Base-by-base conservation (phyloP, 306 rosid species). In the Biancaea sappan region DNA sequence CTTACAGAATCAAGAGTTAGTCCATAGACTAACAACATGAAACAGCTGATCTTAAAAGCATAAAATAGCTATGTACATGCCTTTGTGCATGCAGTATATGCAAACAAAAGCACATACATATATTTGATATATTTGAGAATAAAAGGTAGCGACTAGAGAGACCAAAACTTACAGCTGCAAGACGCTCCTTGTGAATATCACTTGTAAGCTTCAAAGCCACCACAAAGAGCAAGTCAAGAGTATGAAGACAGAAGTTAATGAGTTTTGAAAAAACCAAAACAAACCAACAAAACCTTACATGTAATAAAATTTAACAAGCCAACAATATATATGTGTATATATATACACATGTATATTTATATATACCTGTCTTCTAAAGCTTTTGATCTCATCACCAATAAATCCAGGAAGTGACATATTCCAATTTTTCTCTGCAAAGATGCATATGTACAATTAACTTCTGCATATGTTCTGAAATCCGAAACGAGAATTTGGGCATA, bases 141-240 rank as follows among this genome's bases (percentile, higher is more conserved):
- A 75, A 62, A 18, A 65, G 10, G 53, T 19, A 61, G n/a, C n/a
- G n/a, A n/a, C n/a, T n/a, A 66, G 67, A 53, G 62, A 77, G 37
- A 43, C 57, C 9, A 81, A 71, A 77, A 80, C 97, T 84, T 89
- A 94, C 99, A 64, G 86, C 96, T 34, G 86, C 86, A 59, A 92
- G 83, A 71, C 99, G 93, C 68, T 90, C 99, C 88, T 85, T 94
- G 90, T 94, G 97, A 81, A 88, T 84, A 76, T 92, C 97, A 81
- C 84, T 87, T 31, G 82, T 44, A 72, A 52, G 40, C 97, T 94
- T 85, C 84, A 84, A 83, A 75, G 73, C 34, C 84, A 79, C 74
- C 70, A 82, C 40, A 41, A 69, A 65, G 71, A 43, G 61, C 64
- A 77, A 35, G 40, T 18, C 59, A 72, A 77, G 50, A 67, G 35